Evolutionary conservation across 148 eudicot species (phyloP).

Genomic region (Selenicereus undatus): DNA sequence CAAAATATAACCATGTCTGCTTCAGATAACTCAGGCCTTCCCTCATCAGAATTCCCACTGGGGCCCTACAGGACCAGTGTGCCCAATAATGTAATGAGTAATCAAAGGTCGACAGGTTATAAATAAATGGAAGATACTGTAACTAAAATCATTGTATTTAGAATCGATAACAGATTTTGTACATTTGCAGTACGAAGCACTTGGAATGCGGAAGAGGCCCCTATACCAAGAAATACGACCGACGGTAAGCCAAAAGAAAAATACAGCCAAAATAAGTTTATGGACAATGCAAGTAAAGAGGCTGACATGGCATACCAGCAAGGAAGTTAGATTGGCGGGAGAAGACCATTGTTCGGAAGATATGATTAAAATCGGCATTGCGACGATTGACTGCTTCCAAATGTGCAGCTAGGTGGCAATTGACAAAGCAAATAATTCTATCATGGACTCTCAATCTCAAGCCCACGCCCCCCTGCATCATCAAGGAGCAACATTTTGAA

Average conservation of each 20-base stretch:
- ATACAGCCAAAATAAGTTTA: constrained; percentile 79
- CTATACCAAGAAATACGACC: constrained; percentile 73
- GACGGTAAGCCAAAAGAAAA: constrained; percentile 63
- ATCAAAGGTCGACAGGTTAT: constrained; percentile 9
- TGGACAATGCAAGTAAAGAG: constrained; percentile 68
- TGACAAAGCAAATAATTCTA: constrained; percentile 81
- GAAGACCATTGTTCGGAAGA: constrained; percentile 75
- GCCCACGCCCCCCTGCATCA: constrained; percentile 91
- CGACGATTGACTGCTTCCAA: constrained; percentile 92
- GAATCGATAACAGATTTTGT: constrained; percentile 10
- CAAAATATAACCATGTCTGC: constrained; percentile 86
- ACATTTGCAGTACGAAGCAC: constrained; percentile 53
- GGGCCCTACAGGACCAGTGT: constrained; percentile 38
- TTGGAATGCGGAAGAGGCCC: constrained; percentile 67
- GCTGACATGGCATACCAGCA: constrained; percentile 78
- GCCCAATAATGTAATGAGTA: constrained; percentile 9
- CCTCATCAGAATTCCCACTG: constrained; percentile 53
- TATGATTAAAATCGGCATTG: constrained; percentile 95
- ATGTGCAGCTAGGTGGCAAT: constrained; percentile 98
- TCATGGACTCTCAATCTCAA: constrained; percentile 93
- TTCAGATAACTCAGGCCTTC: constrained; percentile 82
- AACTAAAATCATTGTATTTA: not conserved
- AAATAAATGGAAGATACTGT: not conserved
- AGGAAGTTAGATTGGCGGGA: constrained; percentile 68
- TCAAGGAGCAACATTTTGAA: not conserved